Conservation (phyloP, 305 asterid genomes). For the Fraxinus angustifolia region DNA sequence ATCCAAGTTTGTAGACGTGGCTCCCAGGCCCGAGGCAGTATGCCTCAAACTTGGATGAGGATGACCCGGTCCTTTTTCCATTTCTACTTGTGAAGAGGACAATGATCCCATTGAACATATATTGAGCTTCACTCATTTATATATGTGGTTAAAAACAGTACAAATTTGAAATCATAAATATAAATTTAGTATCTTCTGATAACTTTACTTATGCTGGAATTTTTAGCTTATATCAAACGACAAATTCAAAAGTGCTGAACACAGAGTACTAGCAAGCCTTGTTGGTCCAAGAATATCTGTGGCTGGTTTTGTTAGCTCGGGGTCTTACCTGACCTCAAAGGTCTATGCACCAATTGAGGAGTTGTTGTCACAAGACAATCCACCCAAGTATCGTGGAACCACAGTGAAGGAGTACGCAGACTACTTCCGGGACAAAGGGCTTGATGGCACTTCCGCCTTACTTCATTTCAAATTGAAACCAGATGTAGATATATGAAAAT, state of each 20-base stretch:
- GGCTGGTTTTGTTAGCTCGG: slow-evolving; percentile 39
- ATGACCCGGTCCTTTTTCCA: neutral
- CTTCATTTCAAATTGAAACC: slow-evolving; percentile 14
- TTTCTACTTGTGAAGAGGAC: neutral
- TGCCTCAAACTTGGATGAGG: no score
- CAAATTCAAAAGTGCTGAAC: slow-evolving; percentile 41
- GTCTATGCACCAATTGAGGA: slow-evolving; percentile 38
- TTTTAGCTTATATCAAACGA: slow-evolving; percentile 44
- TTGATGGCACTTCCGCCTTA: slow-evolving; percentile 36
- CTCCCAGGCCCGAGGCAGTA: no score
- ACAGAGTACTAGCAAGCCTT: slow-evolving; percentile 38
- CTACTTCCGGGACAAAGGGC: slow-evolving; percentile 21
- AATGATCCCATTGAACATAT: neutral
- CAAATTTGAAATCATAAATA: neutral
- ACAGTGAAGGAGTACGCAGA: slow-evolving; percentile 28
- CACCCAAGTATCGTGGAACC: slow-evolving; percentile 35
- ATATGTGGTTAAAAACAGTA: neutral
- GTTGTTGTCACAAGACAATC: slow-evolving; percentile 35
- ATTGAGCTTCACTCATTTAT: neutral
- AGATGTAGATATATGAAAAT: neutral
- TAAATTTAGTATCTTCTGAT: neutral
- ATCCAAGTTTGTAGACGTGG: no score
- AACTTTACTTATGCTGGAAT: neutral
- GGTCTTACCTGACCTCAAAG: slow-evolving; percentile 19
- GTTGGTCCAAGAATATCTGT: slow-evolving; percentile 46